Evolutionary conservation across 306 rosid genomes (phyloP).

Genomic region (Fragaria ananassa): DNA sequence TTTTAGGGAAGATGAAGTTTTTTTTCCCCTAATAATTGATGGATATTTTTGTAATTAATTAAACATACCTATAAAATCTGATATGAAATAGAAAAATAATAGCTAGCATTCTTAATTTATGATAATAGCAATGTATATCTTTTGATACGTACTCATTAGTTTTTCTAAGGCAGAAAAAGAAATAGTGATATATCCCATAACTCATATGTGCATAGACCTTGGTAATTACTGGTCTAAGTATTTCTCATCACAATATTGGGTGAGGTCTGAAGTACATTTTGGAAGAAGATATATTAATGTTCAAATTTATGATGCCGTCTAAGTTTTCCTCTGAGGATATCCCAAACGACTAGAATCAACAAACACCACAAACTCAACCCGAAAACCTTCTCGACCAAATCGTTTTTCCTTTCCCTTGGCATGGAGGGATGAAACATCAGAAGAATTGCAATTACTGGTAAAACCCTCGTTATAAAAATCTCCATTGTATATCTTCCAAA

Average conservation of each 20-base stretch:
- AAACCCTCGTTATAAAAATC: slow-evolving; percentile 8
- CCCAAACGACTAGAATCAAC: slow-evolving; percentile 9
- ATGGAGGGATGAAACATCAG: slow-evolving; percentile 12
- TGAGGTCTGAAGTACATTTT: neutral
- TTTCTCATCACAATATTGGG: neutral
- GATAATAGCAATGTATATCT: too few species aligned
- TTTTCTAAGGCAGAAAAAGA: too few species aligned
- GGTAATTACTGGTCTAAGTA: too few species aligned
- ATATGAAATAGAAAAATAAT: too few species aligned
- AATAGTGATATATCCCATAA: neutral
- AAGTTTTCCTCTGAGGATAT: slow-evolving; percentile 2
- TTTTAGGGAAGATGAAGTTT: too few species aligned
- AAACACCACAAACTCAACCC: slow-evolving; percentile 12
- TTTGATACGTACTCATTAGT: too few species aligned
- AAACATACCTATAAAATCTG: too few species aligned
- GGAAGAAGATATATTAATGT: neutral
- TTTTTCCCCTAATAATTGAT: too few species aligned
- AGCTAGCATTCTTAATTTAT: too few species aligned
- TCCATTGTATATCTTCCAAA: neutral
- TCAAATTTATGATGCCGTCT: neutral
- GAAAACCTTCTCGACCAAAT: slow-evolving; percentile 14
- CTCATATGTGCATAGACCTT: neutral
- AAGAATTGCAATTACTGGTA: neutral
- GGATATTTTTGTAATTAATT: too few species aligned
- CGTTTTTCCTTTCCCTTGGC: slow-evolving; percentile 8